These are phyloP conservation scores for Vanrija humicola DNA, from an alignment of 1,284 basidiomycete genomes.

Conservation along the genomic window DNA sequence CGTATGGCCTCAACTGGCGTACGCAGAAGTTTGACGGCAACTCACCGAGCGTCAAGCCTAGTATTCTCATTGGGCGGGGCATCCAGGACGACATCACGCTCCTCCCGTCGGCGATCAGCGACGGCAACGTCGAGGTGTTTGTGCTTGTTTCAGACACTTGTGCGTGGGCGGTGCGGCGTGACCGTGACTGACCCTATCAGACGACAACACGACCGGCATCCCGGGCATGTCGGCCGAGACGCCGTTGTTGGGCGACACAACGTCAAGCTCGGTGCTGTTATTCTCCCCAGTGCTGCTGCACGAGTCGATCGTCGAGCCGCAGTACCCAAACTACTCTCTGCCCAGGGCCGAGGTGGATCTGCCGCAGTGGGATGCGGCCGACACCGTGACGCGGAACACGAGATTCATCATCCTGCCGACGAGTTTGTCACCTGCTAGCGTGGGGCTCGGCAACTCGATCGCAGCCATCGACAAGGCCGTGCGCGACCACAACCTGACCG, in stretches of 20 bases:
- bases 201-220: neutral
- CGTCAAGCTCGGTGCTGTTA: conserved; percentile 66
- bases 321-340: conserved; percentile 77
- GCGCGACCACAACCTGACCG: conserved; percentile 4
- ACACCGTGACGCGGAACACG: conserved; percentile 20
- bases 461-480: neutral
- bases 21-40: no score
- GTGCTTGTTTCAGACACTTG: neutral
- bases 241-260: conserved; percentile 71
- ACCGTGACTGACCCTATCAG: neutral
- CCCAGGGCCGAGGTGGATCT: conserved; percentile 57
- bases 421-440: conserved; percentile 53
- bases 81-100: neutral
- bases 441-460: conserved; percentile 49
- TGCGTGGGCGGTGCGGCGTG: neutral
- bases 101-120: neutral
- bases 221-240: conserved; percentile 50
- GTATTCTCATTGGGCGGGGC: conserved; percentile 6
- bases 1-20: conserved; percentile 28
- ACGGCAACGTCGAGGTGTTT: conserved; percentile 1
- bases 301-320: conserved; percentile 49
- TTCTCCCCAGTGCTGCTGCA: conserved; percentile 63
- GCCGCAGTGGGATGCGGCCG: conserved; percentile 33
- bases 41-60: neutral
- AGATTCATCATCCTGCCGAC: conserved; percentile 47